Evolutionary conservation across 192 early-diverging fungal genomes (phyloP).

Genomic region (Rhizophagus clarus): DNA sequence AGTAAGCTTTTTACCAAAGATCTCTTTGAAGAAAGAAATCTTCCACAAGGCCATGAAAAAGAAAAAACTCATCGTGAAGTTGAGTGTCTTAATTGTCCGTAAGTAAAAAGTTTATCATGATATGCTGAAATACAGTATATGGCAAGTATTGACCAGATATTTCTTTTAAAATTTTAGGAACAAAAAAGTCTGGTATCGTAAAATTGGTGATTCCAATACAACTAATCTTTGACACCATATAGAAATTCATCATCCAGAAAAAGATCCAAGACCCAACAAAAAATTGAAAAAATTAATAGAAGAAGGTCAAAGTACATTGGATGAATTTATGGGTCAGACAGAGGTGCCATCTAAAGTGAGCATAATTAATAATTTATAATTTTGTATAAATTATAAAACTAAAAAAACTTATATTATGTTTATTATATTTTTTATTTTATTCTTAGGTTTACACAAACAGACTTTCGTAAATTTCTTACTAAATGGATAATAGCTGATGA

Average conservation of each 20-base stretch:
- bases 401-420: neutral
- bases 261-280: conserved; percentile 3
- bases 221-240: conserved; percentile 1
- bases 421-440: neutral
- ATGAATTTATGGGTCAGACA: neutral
- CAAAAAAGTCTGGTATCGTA: no score
- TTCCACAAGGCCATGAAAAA: no score
- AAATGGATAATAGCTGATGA: conserved; percentile 16
- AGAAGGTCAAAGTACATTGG: conserved; percentile 5
- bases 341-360: neutral
- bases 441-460: conserved; percentile 10
- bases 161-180: no score
- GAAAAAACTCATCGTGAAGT: no score
- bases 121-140: no score
- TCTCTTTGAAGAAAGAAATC: no score
- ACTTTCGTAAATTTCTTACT: neutral
- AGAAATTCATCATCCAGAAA: neutral
- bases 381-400: conserved; percentile 1
- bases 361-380: neutral
- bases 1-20: neutral
- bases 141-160: neutral
- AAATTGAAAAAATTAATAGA: no score
- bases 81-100: neutral
- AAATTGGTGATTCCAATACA: no score
- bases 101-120: no score